Conservation (phyloP, 2,329 filamentous ascomycete species). For the Lecanicillium sp. region DNA sequence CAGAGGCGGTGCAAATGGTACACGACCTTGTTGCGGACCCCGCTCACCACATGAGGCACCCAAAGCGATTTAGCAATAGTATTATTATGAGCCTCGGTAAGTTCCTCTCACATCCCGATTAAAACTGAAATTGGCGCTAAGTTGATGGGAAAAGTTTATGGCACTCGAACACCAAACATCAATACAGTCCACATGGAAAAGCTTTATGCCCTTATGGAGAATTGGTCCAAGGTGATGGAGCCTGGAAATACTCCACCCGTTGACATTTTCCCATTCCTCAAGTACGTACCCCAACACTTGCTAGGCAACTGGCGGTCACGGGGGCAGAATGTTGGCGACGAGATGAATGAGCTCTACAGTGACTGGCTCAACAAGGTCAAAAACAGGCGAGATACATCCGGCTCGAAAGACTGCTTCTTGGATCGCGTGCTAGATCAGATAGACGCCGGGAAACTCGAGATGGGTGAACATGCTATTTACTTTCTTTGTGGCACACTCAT, state of each 20-base stretch:
- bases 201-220: conserved; percentile 32
- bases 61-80: conserved; percentile 39
- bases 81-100: conserved; percentile 31
- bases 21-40: conserved; percentile 32
- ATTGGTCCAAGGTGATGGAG: conserved; percentile 35
- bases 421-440: conserved; percentile 31
- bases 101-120: background rate
- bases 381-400: conserved; percentile 18
- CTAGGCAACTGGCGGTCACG: conserved; percentile 30
- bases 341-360: conserved; percentile 32
- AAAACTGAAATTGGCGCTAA: conserved; percentile 17
- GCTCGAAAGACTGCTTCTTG: conserved; percentile 23
- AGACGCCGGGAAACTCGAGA: conserved; percentile 15
- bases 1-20: conserved; percentile 39
- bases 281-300: conserved; percentile 30
- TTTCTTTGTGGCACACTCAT: conserved; percentile 30
- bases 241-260: conserved; percentile 39
- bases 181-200: conserved; percentile 25
- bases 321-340: conserved; percentile 24
- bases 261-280: conserved; percentile 35
- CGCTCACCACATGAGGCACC: conserved; percentile 35
- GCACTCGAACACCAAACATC: conserved; percentile 22
- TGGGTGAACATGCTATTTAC: conserved; percentile 24
- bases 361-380: conserved; percentile 25
- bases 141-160: too few relatives aligned